phyloP scores from a whole-genome alignment of 1,284 basidiomycete species.

The Omphalotus olearius region DNA sequence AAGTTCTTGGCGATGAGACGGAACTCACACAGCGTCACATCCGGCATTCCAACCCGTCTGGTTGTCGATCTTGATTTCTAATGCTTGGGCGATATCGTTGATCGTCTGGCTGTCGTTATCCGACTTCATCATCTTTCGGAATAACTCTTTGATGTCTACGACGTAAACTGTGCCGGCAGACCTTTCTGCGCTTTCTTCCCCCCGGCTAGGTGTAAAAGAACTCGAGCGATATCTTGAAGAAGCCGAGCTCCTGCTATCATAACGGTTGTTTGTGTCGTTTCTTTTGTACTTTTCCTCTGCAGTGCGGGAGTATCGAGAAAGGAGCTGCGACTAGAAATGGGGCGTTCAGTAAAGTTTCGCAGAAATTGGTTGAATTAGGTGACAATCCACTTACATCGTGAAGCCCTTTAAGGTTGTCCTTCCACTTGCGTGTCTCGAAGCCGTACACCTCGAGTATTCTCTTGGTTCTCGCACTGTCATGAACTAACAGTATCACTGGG shows the following conservation, averaged over 20 bases:
- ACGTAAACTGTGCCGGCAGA: neutral
- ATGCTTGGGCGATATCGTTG: too few relatives aligned
- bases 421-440: too few relatives aligned
- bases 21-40: conserved; percentile 1
- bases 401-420: too few relatives aligned
- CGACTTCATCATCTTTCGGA: neutral
- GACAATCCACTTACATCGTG: neutral
- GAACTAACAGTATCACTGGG: too few relatives aligned
- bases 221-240: neutral
- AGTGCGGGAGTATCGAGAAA: neutral
- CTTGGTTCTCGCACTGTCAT: too few relatives aligned
- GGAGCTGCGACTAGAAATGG: neutral
- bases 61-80: neutral
- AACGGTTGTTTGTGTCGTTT: neutral
- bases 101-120: neutral
- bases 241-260: neutral
- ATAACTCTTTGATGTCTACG: neutral
- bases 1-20: neutral
- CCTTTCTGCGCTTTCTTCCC: neutral
- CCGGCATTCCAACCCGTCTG: neutral
- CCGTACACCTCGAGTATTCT: too few relatives aligned
- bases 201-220: neutral
- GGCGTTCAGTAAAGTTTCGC: too few relatives aligned
- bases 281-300: too few relatives aligned
- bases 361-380: too few relatives aligned